Percentiles rank a stretch among this genome's conserved stretches.
Evolutionary conservation across 352 stramenopile genomes (phyloP).

Genomic region (Globisporangium spinosum): DNA sequence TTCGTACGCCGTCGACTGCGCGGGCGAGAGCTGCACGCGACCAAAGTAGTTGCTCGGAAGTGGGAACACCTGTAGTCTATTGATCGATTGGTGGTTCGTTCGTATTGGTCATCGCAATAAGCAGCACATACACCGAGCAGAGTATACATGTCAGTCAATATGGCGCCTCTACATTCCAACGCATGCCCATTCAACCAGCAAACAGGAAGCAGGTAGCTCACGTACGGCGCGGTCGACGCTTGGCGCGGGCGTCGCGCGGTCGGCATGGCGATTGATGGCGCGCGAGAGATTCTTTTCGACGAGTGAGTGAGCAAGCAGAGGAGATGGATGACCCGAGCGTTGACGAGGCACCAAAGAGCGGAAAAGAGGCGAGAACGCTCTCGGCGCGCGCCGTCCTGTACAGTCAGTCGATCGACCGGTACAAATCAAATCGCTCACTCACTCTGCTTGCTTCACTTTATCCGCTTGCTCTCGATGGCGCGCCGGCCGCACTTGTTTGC

Average conservation of each 20-base stretch:
- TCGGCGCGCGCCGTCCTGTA: neutral
- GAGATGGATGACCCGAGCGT: neutral
- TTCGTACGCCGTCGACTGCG: conserved; percentile 30
- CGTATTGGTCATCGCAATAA: too few species aligned
- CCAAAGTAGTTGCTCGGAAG: conserved; percentile 20
- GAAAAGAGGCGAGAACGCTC: neutral
- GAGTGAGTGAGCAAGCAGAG: neutral
- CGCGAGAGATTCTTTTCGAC: neutral
- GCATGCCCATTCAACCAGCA: neutral
- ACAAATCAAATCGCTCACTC: neutral
- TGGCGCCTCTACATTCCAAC: neutral
- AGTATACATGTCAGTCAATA: neutral
- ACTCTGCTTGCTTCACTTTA: neutral
- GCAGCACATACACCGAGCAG: too few species aligned
- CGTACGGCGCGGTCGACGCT: conserved; percentile 5
- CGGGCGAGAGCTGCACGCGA: conserved; percentile 26
- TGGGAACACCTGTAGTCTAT: conserved; percentile 13
- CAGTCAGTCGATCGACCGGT: too few species aligned
- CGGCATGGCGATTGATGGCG: neutral
- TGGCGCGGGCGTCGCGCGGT: conserved; percentile 2
- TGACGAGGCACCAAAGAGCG: neutral
- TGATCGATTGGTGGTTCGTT: neutral
- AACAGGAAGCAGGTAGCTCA: neutral
- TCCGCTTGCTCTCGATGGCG: neutral
- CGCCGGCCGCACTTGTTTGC: neutral